Evolutionary conservation across 2,329 filamentous ascomycete genomes (phyloP).

Genomic region (Aquanectria penicillioides): DNA sequence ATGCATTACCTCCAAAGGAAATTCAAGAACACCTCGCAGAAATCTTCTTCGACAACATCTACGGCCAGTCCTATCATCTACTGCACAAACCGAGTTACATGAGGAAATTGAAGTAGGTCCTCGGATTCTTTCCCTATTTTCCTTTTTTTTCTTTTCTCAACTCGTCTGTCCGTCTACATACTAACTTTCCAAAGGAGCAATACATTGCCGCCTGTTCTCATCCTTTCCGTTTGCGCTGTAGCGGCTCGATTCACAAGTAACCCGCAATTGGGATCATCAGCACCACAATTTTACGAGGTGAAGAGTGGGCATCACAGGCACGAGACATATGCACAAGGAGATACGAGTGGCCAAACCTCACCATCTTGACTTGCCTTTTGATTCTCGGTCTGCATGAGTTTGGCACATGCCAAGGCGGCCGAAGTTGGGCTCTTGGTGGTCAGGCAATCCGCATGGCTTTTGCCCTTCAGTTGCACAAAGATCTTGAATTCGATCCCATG

Average conservation of each 20-base stretch:
- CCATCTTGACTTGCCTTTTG: conserved; percentile 89
- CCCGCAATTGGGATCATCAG: conserved; percentile 78
- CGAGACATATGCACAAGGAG: conserved; percentile 85
- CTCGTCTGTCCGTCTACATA: neutral
- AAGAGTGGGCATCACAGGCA: conserved; percentile 90
- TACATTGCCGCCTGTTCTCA: conserved; percentile 86
- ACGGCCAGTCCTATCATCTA: conserved; percentile 93
- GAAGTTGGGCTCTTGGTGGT: conserved; percentile 95
- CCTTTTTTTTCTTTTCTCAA: neutral
- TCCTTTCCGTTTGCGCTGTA: conserved; percentile 93
- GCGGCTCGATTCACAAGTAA: conserved; percentile 95
- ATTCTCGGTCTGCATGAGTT: conserved; percentile 94
- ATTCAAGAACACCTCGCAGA: conserved; percentile 94
- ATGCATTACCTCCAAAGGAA: conserved; percentile 84
- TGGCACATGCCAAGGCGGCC: conserved; percentile 93
- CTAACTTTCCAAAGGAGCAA: conserved; percentile 45
- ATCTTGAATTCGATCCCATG: conserved; percentile 83
- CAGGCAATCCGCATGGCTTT: conserved; percentile 98
- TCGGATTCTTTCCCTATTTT: neutral
- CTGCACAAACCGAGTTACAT: conserved; percentile 98
- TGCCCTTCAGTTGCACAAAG: conserved; percentile 90
- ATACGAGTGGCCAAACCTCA: conserved; percentile 96
- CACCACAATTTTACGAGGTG: conserved; percentile 84
- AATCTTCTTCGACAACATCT: conserved; percentile 94
- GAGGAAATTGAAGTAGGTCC: conserved; percentile 76